Evolutionary conservation across 345 rosid species (phyloP), one percentile per base, ranked within the genome.

Genomic region (Hypericum androsaemum): DNA sequence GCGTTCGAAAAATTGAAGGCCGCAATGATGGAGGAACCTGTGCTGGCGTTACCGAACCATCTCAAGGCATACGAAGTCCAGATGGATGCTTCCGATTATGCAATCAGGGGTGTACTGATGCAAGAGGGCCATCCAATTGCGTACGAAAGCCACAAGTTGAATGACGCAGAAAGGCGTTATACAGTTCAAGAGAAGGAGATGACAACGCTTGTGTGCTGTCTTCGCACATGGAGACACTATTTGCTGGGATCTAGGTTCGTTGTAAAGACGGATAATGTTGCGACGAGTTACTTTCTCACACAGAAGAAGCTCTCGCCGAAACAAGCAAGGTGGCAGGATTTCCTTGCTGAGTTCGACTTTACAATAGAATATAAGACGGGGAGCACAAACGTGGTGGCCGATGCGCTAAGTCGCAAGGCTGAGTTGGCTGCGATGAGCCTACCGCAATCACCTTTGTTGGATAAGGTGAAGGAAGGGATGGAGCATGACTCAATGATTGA

Each of bases 121-220:
- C 37, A 54, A 16, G 57, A 54, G 2, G 15, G 37, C 0, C 48
- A 54, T 6, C 48, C 6, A 0, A 42, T 54, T 2, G 39, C 48
- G 0, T 54, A 41, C 32, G 48, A 54, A 9, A 54, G 58, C 6
- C 6, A 5, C 5, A 54, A 54, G 38, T 13, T 54, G 9, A 54
- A 54, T 41, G 47, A 54, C 15, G 39, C 10, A 1, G n/a, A 54
- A 15, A 2, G 28, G 5, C 43, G 28, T 7, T 52, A 52, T 35
- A 52, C 43, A 1, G 43, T 52, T 6, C 32, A 50, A 15, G 43
- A 53, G 45, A 53, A 39, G 17, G 32, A 39, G 45, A 53, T 40
- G 12, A 40, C 11, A 6, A 8, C 7, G 12, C 8, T 7, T n/a
- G 43, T 53, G 12, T 40, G 39, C 39, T 53, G 7, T 14, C 6